Evolutionary conservation across 352 stramenopile species (phyloP), one percentile per base, ranked within the genome.

Genomic region (Nothophytophthora sp.): DNA sequence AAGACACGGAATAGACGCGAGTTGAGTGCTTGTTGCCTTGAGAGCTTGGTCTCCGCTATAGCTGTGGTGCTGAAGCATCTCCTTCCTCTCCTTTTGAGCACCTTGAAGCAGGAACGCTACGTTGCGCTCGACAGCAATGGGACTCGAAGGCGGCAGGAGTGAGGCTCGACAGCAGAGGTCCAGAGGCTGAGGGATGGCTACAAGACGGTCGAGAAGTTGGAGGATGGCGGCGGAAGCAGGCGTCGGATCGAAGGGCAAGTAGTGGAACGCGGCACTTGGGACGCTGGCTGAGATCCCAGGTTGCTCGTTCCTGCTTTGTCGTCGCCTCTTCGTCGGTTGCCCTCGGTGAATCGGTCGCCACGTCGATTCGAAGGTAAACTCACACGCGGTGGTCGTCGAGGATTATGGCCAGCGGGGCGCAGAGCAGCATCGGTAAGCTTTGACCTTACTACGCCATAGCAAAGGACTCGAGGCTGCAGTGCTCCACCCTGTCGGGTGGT

Each of bases 1-100:
- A 41, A 22, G 39, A 51, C 35, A 49, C 51, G 44, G 38, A 68
- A 63, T 69, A 64, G 53, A 64, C 35, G 47, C 39, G n/a, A n/a
- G 34, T 67, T 58, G 20, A 47, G 50, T 40, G 27, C 12, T 29
- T 5, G 23, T 46, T 36, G 18, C 5, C 34, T 24, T 34, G 39
- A n/a, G n/a, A n/a, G n/a, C n/a, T n/a, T n/a, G n/a, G n/a, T n/a
- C n/a, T n/a, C n/a, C n/a, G n/a, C n/a, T n/a, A n/a, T n/a, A n/a
- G n/a, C n/a, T n/a, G n/a, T n/a, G n/a, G n/a, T n/a, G n/a, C n/a
- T n/a, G n/a, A n/a, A n/a, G n/a, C n/a, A n/a, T n/a, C n/a, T n/a
- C n/a, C n/a, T n/a, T n/a, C n/a, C n/a, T n/a, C n/a, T n/a, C n/a
- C n/a, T n/a, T n/a, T n/a, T n/a, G n/a, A n/a, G n/a, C n/a, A n/a